Percentiles rank a stretch among this genome's conserved stretches.
Evolutionary conservation across 1,284 basidiomycete species (phyloP).

Genomic region (Veloporphyrellus conicus): DNA sequence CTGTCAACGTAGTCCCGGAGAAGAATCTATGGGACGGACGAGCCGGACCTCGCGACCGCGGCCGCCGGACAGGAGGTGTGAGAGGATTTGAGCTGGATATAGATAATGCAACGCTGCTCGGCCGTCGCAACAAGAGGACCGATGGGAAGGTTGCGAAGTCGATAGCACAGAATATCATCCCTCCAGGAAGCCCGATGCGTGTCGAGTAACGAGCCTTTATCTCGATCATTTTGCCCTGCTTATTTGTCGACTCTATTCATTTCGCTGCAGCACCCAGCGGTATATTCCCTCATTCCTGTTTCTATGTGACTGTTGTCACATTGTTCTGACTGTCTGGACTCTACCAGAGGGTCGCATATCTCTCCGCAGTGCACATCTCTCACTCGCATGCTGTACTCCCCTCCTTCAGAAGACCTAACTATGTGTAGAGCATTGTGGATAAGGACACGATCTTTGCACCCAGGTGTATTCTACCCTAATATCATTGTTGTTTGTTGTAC

Average conservation of each 20-base stretch:
- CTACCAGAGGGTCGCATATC: constrained; percentile 1
- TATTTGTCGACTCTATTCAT: background rate
- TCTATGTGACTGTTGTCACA: background rate
- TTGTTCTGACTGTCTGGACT: background rate
- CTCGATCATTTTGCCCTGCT: background rate
- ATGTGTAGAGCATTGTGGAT: constrained; percentile 11
- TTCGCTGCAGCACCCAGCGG: background rate
- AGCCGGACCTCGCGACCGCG: constrained; percentile 70
- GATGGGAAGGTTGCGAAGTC: constrained; percentile 37
- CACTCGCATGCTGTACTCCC: constrained; percentile 14
- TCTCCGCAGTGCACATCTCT: constrained; percentile 10
- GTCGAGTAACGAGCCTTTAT: constrained; percentile 16
- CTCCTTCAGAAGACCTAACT: constrained; percentile 4
- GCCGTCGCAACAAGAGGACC: constrained; percentile 54
- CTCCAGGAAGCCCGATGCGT: constrained; percentile 41
- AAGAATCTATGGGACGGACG: constrained; percentile 54
- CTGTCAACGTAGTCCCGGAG: constrained; percentile 24
- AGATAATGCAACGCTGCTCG: constrained; percentile 78
- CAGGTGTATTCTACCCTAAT: constrained; percentile 15
- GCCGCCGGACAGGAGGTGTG: constrained; percentile 32
- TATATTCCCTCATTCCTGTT: background rate
- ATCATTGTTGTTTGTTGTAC: constrained; percentile 18
- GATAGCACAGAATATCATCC: constrained; percentile 32
- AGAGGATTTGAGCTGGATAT: constrained; percentile 77
- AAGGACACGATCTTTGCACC: constrained; percentile 18